Evolutionary conservation across 2,329 filamentous ascomycete genomes (phyloP).

Genomic region (Mariannaea sp.): DNA sequence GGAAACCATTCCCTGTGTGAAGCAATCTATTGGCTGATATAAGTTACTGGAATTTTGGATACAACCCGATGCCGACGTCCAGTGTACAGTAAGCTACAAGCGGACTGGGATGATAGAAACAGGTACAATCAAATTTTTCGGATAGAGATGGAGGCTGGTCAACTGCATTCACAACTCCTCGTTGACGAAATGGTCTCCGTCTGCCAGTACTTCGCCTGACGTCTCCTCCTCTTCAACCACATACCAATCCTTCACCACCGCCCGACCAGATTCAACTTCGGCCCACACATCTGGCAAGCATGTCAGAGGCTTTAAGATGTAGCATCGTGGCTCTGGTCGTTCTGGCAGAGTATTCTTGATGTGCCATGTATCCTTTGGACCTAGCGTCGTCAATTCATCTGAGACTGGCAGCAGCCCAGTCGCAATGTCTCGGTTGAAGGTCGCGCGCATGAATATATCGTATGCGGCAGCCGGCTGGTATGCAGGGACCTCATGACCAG

Average conservation of each 20-base stretch:
- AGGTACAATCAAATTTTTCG: too few relatives aligned
- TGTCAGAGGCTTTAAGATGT: slow-evolving; percentile 58
- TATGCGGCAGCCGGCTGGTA: slow-evolving; percentile 63
- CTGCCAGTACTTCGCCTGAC: not conserved
- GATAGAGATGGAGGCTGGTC: not conserved
- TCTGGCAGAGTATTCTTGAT: slow-evolving; percentile 56
- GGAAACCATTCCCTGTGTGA: too few relatives aligned
- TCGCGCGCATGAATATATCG: slow-evolving; percentile 62
- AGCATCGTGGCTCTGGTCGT: slow-evolving; percentile 60
- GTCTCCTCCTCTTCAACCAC: slow-evolving; percentile 31
- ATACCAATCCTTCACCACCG: slow-evolving; percentile 50
- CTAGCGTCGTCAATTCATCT: slow-evolving; percentile 55
- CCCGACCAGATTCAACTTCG: slow-evolving; percentile 56
- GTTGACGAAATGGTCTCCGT: not conserved
- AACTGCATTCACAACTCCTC: not conserved
- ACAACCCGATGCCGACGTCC: too few relatives aligned
- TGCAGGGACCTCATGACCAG: slow-evolving; percentile 65
- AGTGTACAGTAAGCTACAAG: too few relatives aligned
- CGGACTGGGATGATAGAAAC: too few relatives aligned
- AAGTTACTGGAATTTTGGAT: too few relatives aligned
- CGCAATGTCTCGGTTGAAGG: slow-evolving; percentile 58
- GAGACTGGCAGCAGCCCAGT: slow-evolving; percentile 58
- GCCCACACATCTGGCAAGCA: slow-evolving; percentile 60
- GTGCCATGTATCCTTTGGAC: slow-evolving; percentile 63
- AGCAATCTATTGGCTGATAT: too few relatives aligned